These are phyloP conservation scores for Neofusicoccum ribis DNA, from an alignment of 2,329 filamentous ascomycete genomes.

Conservation along the genomic window DNA sequence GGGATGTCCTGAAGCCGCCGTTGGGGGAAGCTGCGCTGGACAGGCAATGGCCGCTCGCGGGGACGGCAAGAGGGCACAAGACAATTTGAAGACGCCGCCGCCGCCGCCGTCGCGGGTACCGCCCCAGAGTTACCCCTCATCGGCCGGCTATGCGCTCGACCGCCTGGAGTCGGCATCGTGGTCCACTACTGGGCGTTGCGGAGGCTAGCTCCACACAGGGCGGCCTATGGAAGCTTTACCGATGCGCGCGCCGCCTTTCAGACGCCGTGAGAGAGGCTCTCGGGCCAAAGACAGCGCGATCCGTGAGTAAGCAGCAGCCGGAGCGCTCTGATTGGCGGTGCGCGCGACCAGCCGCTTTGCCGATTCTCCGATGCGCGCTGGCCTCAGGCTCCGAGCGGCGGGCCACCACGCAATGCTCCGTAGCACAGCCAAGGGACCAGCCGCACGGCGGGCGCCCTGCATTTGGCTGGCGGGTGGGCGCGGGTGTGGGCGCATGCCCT, in stretches of 20 bases:
- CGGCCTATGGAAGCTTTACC: conserved; percentile 11
- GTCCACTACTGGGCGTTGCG: conserved; percentile 6
- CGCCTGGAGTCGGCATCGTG: conserved; percentile 1
- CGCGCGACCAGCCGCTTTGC: neutral
- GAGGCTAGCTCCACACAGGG: conserved; percentile 8
- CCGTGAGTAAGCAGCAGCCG: conserved; percentile 6
- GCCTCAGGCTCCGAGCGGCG: neutral
- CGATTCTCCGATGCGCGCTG: neutral
- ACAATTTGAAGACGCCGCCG: neutral
- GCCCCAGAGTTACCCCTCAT: conserved; percentile 5
- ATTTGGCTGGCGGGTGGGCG: neutral
- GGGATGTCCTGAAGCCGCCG: neutral
- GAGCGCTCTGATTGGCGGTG: neutral
- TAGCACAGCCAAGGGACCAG: too few relatives aligned
- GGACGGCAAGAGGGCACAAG: conserved; percentile 13
- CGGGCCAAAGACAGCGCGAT: conserved; percentile 13
- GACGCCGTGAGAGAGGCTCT: neutral
- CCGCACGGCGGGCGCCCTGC: neutral
- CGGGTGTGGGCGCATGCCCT: neutral
- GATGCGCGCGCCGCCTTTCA: conserved; percentile 4
- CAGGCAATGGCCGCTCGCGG: neutral
- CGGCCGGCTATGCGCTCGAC: conserved; percentile 5
- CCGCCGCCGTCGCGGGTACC: neutral
- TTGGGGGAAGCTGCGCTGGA: neutral
- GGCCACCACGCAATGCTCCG: neutral